A percentile compares a stretch with the other conserved stretches of the same genome.
Conservation (phyloP, 345 rosid species). For the Citrus trifoliata region DNA sequence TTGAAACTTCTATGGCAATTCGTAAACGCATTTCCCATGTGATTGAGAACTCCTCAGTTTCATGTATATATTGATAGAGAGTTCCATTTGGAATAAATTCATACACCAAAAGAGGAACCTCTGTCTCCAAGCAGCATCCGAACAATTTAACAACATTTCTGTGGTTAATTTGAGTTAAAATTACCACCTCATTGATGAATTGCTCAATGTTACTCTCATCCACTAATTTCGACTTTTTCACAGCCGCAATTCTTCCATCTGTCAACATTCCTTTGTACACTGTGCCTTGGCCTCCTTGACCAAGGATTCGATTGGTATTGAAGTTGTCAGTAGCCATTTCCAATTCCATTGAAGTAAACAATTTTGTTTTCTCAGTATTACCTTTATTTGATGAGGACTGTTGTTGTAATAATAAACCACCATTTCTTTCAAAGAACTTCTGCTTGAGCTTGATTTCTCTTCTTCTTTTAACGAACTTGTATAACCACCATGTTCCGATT, state of each 20-base stretch:
- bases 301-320: not conserved
- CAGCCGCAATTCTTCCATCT: not conserved
- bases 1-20: not conserved
- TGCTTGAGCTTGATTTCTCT: not conserved
- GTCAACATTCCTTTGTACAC: slow-evolving; percentile 2
- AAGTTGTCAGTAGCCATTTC: not conserved
- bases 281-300: slow-evolving; percentile 1
- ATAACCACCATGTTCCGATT: not conserved
- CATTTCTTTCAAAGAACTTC: not conserved
- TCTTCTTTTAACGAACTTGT: not conserved
- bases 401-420: slow-evolving; percentile 1
- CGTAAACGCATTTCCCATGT: slow-evolving; percentile 17
- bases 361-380: not conserved
- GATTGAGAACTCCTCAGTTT: not conserved
- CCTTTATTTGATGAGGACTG: not conserved
- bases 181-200: not conserved
- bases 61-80: not conserved
- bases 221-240: not conserved
- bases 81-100: not conserved
- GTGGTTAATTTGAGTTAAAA: not conserved
- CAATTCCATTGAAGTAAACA: not conserved
- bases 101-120: not conserved
- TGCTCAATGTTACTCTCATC: not conserved
- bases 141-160: not conserved
- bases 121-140: not conserved